Conservation (phyloP, 208 protist species). For the Trypanosoma boissoni region DNA sequence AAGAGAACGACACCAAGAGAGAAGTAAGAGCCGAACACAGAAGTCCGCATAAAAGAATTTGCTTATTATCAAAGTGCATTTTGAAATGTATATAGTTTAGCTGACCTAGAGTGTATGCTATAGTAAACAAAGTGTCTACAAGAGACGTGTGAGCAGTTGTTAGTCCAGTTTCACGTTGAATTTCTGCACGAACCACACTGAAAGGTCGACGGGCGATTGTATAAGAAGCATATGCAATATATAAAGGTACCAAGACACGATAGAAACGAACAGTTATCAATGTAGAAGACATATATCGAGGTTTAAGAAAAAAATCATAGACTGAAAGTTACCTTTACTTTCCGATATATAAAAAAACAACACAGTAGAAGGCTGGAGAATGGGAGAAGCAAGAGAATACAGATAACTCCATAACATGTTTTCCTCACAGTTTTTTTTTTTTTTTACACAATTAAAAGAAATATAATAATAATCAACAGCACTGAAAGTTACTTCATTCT, state of each 20-base stretch:
- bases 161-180: conserved; percentile 29
- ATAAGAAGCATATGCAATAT: conserved; percentile 34
- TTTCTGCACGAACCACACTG: conserved; percentile 26
- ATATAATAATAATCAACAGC: background rate
- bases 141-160: conserved; percentile 19
- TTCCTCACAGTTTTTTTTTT: background rate
- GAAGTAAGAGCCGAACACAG: conserved; percentile 11
- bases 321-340: background rate
- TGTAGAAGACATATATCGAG: background rate
- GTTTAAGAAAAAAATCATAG: background rate
- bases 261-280: conserved; percentile 5
- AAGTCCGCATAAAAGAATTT: conserved; percentile 29
- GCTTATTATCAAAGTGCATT: conserved; percentile 8
- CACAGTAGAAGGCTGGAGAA: too few relatives aligned
- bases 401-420: too few relatives aligned
- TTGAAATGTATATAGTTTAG: conserved; percentile 32
- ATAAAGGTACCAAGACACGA: conserved; percentile 29
- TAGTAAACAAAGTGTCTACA: conserved; percentile 33
- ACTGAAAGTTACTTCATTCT: background rate
- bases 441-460: conserved; percentile 8
- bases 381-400: too few relatives aligned
- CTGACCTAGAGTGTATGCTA: conserved; percentile 39
- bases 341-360: too few relatives aligned
- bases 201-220: conserved; percentile 34
- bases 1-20: background rate